Evolutionary conservation across 2,329 filamentous ascomycete genomes (phyloP).

Genomic region (Xylariomycetidae sp.): DNA sequence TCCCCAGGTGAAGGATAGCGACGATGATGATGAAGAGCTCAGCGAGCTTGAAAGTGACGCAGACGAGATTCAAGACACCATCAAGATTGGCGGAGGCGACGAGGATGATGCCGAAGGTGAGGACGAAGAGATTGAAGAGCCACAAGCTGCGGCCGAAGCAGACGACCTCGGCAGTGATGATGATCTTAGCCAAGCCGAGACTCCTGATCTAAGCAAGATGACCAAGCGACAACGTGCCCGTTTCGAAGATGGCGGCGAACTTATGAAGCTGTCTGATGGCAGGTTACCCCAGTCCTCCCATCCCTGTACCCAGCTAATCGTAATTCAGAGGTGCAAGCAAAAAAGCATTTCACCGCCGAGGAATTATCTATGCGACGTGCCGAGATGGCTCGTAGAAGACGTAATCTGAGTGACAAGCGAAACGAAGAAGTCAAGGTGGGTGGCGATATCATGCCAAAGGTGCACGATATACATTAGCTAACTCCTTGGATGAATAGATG

Average conservation of each 20-base stretch:
- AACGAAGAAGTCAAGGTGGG: constrained; percentile 60
- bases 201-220: constrained; percentile 55
- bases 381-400: constrained; percentile 57
- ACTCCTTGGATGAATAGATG: constrained; percentile 50
- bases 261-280: constrained; percentile 59
- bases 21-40: constrained; percentile 52
- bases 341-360: constrained; percentile 58
- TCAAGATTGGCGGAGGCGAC: constrained; percentile 33
- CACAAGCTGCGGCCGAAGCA: constrained; percentile 30
- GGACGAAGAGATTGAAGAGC: constrained; percentile 42
- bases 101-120: constrained; percentile 38
- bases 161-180: constrained; percentile 39
- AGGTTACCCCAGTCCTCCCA: constrained; percentile 16
- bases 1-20: constrained; percentile 35
- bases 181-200: constrained; percentile 43
- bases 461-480: constrained; percentile 2
- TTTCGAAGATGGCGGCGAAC: constrained; percentile 51
- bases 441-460: too few species aligned
- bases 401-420: constrained; percentile 61
- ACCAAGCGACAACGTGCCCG: constrained; percentile 56
- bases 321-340: constrained; percentile 55
- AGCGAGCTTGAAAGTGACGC: constrained; percentile 51
- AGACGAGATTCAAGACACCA: constrained; percentile 43
- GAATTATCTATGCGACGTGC: constrained; percentile 58
- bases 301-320: constrained; percentile 10